phyloP scores from a whole-genome alignment of 495 filamentous ascomycete species.

The Glutinoglossum americanum region DNA sequence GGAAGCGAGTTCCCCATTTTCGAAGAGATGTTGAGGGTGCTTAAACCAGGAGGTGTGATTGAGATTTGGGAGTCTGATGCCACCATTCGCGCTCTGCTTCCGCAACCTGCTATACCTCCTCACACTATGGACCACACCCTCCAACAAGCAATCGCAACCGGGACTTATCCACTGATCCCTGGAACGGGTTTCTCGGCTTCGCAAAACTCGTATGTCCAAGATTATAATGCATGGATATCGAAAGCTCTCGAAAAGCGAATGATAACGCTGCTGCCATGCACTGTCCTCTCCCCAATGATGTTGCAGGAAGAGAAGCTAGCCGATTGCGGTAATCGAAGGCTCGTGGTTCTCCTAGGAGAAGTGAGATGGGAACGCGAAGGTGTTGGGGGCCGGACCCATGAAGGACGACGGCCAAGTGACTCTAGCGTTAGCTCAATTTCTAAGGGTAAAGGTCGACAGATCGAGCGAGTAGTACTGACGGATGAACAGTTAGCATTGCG shows the following conservation, averaged over 20 bases:
- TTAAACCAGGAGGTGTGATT: conserved; percentile 56
- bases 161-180: conserved; percentile 64
- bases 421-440: conserved; percentile 8
- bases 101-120: conserved; percentile 43
- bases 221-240: conserved; percentile 66
- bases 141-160: conserved; percentile 37
- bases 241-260: conserved; percentile 52
- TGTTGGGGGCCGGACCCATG: conserved; percentile 11
- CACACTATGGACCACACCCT: conserved; percentile 33
- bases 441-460: conserved; percentile 19
- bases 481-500: conserved; percentile 54
- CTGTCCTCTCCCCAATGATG: conserved; percentile 51
- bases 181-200: conserved; percentile 56
- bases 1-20: conserved; percentile 41
- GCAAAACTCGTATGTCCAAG: conserved; percentile 61
- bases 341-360: conserved; percentile 73
- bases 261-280: conserved; percentile 57
- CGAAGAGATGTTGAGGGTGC: conserved; percentile 54
- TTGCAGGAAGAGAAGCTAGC: conserved; percentile 60
- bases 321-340: conserved; percentile 46
- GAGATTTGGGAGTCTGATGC: conserved; percentile 81
- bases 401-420: conserved; percentile 10
- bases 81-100: conserved; percentile 50
- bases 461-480: conserved; percentile 29
- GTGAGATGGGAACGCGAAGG: conserved; percentile 72